A percentile compares a stretch with the other conserved stretches of the same genome.
Conservation (phyloP, 1,284 basidiomycete genomes). For the Coniferiporia weirii region DNA sequence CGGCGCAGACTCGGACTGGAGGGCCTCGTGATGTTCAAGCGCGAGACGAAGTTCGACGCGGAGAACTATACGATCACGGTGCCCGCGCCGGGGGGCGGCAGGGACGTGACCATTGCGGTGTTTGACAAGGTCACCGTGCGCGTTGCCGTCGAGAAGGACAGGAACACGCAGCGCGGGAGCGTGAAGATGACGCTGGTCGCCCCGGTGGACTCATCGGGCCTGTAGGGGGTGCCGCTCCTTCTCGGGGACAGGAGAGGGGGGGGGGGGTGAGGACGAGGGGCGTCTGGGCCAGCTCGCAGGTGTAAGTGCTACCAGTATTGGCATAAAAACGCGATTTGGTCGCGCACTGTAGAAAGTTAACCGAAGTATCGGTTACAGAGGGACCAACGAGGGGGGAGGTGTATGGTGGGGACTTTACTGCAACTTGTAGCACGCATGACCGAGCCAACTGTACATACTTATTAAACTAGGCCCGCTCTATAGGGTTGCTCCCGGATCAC, state of each 20-base stretch:
- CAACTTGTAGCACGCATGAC: too few relatives aligned
- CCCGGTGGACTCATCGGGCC: constrained; percentile 52
- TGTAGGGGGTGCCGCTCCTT: too few relatives aligned
- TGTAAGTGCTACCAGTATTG: neutral
- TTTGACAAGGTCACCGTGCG: constrained; percentile 92
- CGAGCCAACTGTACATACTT: too few relatives aligned
- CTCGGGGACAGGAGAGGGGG: too few relatives aligned
- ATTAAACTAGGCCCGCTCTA: too few relatives aligned
- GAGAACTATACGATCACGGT: constrained; percentile 86
- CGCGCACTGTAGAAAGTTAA: neutral
- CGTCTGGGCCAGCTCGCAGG: too few relatives aligned
- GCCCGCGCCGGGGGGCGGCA: constrained; percentile 31
- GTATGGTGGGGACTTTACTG: too few relatives aligned
- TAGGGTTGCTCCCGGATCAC: too few relatives aligned
- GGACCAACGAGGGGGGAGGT: too few relatives aligned
- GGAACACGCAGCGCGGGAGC: constrained; percentile 88
- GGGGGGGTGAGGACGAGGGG: too few relatives aligned
- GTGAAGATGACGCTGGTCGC: constrained; percentile 85
- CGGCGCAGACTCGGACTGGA: constrained; percentile 80
- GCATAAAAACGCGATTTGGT: neutral
- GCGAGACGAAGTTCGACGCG: constrained; percentile 84
- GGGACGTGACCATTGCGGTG: constrained; percentile 66
- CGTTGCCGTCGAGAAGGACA: constrained; percentile 92
- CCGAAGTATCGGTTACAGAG: too few relatives aligned
- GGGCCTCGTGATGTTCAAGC: constrained; percentile 90